Base-by-base conservation (phyloP, 2,329 filamentous ascomycete genomes). In the Decorospora gaudefroyi region DNA sequence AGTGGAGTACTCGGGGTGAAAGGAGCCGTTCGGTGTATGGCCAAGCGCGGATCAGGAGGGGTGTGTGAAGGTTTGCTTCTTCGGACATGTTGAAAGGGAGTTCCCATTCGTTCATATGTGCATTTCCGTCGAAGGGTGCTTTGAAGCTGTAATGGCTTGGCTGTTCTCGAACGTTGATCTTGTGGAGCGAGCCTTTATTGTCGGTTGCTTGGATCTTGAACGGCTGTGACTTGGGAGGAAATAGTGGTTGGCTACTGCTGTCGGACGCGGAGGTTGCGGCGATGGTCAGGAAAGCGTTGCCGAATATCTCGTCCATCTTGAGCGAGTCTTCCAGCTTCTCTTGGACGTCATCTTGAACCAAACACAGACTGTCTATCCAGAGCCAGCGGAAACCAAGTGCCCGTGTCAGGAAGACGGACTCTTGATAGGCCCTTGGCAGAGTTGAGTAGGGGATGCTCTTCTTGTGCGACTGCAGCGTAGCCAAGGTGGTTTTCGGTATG, bases 141-240 rank as follows among this genome's bases (percentile, higher is more conserved):
- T 68, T 68, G 55, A 69, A 68, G 40, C 64, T 67, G 42, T 69
- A 67, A 23, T 70, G 67, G 11, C 52, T 61, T 4, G 65, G 65
- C 23, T 70, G 67, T 42, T 70, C 65, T 15, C 67, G 57, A 6
- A 68, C 63, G 19, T 65, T 66, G 12, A 68, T 57, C 35, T 60
- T 62, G 23, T 58, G 55, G 9, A 62, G 44, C 2, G 61, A 66
- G 3, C 65, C 65, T 45, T 61, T 65, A 42, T 53, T 62, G 31
- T 70, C 67, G 8, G 59, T 64, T 12, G 59, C 61, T 38, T 68
- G 65, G 19, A 69, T 55, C 42, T 67, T 68, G 53, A 62, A 67
- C 3, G 61, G 52, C 18, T 57, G 59, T 1, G 42, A 34, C 31
- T 61, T 61, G 3, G 49, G 29, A 2, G 55, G 55, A 33, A 69